These are phyloP conservation scores for Actinidia chinensis DNA, from an alignment of 179 eudicot species.

Conservation along the genomic window DNA sequence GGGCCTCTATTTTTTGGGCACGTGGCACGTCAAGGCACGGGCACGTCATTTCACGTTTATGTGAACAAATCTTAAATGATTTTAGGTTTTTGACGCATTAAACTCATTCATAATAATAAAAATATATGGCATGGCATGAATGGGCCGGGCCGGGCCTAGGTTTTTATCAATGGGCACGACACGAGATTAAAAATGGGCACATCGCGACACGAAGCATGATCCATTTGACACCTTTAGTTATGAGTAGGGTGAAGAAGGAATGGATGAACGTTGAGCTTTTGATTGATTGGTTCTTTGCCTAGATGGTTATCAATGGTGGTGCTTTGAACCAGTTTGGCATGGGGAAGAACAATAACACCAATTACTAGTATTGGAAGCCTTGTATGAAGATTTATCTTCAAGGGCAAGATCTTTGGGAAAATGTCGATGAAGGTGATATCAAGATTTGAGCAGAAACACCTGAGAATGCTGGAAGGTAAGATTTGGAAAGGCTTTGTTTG, in stretches of 20 bases:
- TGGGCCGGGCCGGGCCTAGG: no score
- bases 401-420: constrained; percentile 10
- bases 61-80: no score
- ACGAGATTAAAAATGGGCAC: no score
- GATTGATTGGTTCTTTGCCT: not conserved
- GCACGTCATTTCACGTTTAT: no score
- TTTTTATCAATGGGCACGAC: no score
- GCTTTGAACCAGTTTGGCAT: not conserved
- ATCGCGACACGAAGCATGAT: no score
- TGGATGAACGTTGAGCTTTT: not conserved
- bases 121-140: no score
- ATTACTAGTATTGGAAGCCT: not conserved
- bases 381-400: constrained; percentile 3
- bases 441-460: not conserved
- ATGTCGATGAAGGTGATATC: not conserved
- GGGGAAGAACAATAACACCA: not conserved
- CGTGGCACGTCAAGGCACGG: no score
- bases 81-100: no score
- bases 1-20: no score
- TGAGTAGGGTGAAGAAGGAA: not conserved
- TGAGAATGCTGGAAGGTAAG: constrained; percentile 27
- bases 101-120: no score
- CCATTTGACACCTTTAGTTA: not conserved
- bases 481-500: constrained; percentile 25
- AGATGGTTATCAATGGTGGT: not conserved